Percentiles rank a stretch among this genome's conserved stretches.
Conservation (phyloP, 2,329 filamentous ascomycete species). For the Zasmidium angulare region DNA sequence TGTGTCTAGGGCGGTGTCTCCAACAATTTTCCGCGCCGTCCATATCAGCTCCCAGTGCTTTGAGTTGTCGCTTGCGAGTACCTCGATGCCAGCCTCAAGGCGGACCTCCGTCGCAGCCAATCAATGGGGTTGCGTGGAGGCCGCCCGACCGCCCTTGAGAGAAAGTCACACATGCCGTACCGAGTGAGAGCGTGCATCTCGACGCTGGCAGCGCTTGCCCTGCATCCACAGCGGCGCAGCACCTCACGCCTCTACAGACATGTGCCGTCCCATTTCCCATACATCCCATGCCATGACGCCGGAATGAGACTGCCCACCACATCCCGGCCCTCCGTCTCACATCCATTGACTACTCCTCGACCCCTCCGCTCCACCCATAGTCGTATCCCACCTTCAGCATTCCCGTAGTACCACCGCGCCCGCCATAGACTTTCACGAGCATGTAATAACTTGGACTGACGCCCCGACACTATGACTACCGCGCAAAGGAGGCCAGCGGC, state of each 20-base stretch:
- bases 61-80: background rate
- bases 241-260: background rate
- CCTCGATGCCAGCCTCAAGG: background rate
- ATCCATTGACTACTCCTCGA: background rate
- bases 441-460: background rate
- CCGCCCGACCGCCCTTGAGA: background rate
- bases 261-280: background rate
- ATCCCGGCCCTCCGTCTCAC: background rate
- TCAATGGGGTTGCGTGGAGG: background rate
- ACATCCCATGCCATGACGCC: background rate
- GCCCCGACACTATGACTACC: slow-evolving; percentile 1
- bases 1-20: background rate
- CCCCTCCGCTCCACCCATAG: background rate
- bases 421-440: background rate
- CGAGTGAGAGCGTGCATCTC: background rate
- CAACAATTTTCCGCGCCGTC: background rate
- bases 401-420: slow-evolving; percentile 4
- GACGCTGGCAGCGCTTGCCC: background rate
- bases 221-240: background rate
- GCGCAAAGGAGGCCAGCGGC: slow-evolving; percentile 2
- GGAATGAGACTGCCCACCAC: background rate
- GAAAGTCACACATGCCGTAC: background rate
- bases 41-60: background rate
- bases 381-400: background rate
- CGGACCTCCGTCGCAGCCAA: background rate